A percentile compares a stretch with the other conserved stretches of the same genome.
phyloP scores from a whole-genome alignment of 2,329 filamentous ascomycete species.

The Alternaria brassicicola region DNA sequence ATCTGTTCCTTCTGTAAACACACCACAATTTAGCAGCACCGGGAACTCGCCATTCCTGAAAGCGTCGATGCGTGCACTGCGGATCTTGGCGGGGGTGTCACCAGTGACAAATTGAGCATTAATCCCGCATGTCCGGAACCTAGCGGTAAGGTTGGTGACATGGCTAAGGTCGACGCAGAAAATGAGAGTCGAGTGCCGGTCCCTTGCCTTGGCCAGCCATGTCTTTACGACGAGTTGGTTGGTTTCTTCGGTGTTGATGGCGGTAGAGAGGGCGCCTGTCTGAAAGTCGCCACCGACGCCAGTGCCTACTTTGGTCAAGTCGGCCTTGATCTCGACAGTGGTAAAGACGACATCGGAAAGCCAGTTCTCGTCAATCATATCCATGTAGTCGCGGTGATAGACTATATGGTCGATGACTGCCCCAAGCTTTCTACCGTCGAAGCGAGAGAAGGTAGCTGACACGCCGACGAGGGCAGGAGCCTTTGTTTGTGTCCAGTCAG shows the following conservation, averaged over 20 bases:
- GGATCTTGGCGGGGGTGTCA: slow-evolving; percentile 71
- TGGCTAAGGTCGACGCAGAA: slow-evolving; percentile 94
- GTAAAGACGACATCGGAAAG: slow-evolving; percentile 92
- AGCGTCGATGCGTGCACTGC: slow-evolving; percentile 72
- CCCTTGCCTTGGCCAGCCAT: slow-evolving; percentile 78
- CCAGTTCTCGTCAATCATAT: slow-evolving; percentile 90
- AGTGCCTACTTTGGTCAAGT: slow-evolving; percentile 73
- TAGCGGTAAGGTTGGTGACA: slow-evolving; percentile 73
- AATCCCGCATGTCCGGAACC: slow-evolving; percentile 77
- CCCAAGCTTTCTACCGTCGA: slow-evolving; percentile 82
- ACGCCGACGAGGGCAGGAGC: slow-evolving; percentile 76
- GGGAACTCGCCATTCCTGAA: slow-evolving; percentile 81
- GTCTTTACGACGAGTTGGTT: slow-evolving; percentile 86
- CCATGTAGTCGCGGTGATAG: slow-evolving; percentile 84
- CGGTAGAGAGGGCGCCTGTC: slow-evolving; percentile 74
- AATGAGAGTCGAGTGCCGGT: slow-evolving; percentile 82
- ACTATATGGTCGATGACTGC: slow-evolving; percentile 92
- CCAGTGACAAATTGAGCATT: slow-evolving; percentile 89
- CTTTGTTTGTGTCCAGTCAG: slow-evolving; percentile 40
- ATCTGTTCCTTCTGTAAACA: slow-evolving; percentile 97
- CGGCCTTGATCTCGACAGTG: slow-evolving; percentile 81
- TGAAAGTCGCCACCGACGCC: slow-evolving; percentile 79
- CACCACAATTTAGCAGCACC: slow-evolving; percentile 90
- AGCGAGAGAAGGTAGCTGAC: slow-evolving; percentile 79
- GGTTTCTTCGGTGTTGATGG: slow-evolving; percentile 78